Evolutionary conservation across 139 green algal species (phyloP).

Genomic region (Asterochloris erici): DNA sequence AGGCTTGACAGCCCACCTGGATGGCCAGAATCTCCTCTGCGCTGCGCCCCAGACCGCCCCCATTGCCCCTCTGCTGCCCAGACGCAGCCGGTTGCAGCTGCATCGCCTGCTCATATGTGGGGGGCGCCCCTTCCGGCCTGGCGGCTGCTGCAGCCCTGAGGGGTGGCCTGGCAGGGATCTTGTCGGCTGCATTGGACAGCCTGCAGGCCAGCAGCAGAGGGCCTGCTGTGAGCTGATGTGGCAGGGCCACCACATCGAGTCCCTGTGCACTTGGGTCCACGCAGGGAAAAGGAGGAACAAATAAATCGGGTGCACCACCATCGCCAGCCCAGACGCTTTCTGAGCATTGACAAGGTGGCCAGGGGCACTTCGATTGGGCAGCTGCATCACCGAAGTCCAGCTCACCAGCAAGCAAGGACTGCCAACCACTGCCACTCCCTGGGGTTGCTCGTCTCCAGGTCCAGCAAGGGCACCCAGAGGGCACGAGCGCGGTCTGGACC

Average conservation of each 20-base stretch:
- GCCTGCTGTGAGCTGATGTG: too few species aligned
- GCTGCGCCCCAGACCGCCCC: neutral
- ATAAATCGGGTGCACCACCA: neutral
- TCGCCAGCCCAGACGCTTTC: neutral
- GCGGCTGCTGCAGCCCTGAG: neutral
- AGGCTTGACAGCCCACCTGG: neutral
- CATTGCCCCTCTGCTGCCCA: neutral
- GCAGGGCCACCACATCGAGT: too few species aligned
- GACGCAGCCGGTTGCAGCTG: too few species aligned
- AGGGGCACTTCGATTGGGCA: neutral
- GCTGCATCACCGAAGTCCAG: neutral
- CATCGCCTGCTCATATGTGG: neutral
- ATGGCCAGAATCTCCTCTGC: conserved; percentile 21
- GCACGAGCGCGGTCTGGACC: neutral
- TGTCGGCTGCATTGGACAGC: conserved; percentile 11
- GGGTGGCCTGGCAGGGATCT: neutral
- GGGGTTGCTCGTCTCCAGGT: neutral
- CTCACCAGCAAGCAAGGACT: conserved; percentile 21
- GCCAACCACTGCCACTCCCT: conserved; percentile 18
- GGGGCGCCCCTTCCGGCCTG: neutral
- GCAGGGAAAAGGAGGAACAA: neutral
- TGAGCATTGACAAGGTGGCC: neutral
- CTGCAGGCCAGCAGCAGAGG: neutral
- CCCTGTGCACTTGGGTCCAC: neutral
- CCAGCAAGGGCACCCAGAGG: conserved; percentile 12